Base-by-base conservation (phyloP, 768 basidiomycete species). In the Boletus vermiculosoides region DNA sequence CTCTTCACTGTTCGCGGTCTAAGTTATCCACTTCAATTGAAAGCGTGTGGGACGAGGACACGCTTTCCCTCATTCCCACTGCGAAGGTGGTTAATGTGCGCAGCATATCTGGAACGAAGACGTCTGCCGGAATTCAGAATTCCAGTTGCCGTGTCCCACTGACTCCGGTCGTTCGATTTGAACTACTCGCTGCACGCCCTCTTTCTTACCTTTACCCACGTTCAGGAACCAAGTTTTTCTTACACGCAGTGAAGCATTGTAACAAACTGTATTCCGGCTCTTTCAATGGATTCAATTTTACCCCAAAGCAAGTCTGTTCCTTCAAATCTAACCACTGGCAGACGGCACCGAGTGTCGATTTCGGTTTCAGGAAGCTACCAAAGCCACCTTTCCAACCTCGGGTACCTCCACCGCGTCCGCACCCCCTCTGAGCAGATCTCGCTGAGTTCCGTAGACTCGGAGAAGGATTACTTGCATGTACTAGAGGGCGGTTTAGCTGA, bases 311-410 rank as follows among this genome's bases (percentile, higher is more conserved):
- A 68, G 31, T 69, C 66, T n/a, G 55, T 60, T 37, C 67, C 67
- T 39, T 61, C 58, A 9, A 63, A 61, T 22, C 48, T 69, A 28
- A 42, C 45, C 28, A 54, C 52, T 12, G 45, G 59, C 45, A 63
- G 61, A 45, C 56, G 60, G 20, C 55, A 64, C 50, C 60, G 48
- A 39, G 59, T 65, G 8, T 68, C 67, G 20, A 63, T 70, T n/a
- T 67, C 70, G 13, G 71, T 66, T 25, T 77, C 73, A 30, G 75
- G 76, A 45, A 79, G 76, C 57, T 73, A 80, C 56, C 79, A 80
- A 53, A 78, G 76, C 49, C 75, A 79, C 63, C 70, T 80, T 34
- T 81, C 79, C 16, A 69, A 68, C 20, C 67, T 73, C 12, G 76
- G 76, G 22, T 74, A 78, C 16, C 69, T 75, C 34, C 76, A 80